Base-by-base conservation (phyloP, 2,329 filamentous ascomycete genomes). In the Didymella arachidicola region DNA sequence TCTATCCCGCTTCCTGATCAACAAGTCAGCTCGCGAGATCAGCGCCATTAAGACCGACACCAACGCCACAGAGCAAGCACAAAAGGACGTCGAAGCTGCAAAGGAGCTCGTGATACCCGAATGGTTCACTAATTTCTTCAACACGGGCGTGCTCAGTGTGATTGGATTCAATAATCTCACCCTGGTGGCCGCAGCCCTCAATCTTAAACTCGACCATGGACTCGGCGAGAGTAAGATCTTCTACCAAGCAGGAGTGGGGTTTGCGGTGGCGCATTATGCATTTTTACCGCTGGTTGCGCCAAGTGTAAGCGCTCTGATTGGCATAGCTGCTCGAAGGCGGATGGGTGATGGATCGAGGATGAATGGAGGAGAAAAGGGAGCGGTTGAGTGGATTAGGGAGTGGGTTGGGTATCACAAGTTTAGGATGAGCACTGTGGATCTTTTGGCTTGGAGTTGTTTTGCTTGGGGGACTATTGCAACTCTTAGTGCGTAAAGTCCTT, bases 91-190 rank as follows among this genome's bases (percentile, higher is more conserved):
- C 4, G 56, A 52, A 29, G n/a, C 42, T 5, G 65, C 68, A 10
- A 64, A 61, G 22, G 51, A 70, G 38, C 22, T 57, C 5, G 57
- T 60, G 0, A 38, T 65, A 0, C 69, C 69, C 1, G 32, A 48
- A 3, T 69, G 62, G 63, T 71, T 70, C 46, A 52, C 59, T 1
- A 57, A 49, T 4, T 69, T 66, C 48, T 71, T 71, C 61, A 66
- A 65, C 52, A 61, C 45, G 5, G 69, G 54, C 3, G 50, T 70
- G 0, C 56, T 30, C 38, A 62, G 57, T 22, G 69, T 72, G 18
- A 48, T 71, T 7, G 63, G 56, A 2, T 45, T 70, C 3, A 72
- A 72, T 27, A 41, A 18, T 19, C n/a, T 69, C 3, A 68, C 64
- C 0, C 32, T 64, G 1, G 12, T 57, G 4, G 62, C 63, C 26